Evolutionary conservation across 805 yeast genomes (phyloP).

Genomic region (Candida dajiaensis): DNA sequence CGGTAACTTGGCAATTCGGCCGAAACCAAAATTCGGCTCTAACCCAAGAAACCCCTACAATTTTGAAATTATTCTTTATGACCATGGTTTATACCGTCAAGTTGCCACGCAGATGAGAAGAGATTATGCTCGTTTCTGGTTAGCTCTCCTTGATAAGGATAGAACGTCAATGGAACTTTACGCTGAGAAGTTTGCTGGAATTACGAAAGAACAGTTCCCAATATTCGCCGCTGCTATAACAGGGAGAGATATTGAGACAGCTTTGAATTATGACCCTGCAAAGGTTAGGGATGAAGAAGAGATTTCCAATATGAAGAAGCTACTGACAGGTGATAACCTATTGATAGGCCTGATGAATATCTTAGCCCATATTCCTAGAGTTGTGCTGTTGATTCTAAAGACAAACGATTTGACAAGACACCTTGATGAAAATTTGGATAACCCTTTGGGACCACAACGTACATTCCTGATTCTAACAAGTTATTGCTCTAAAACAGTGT

Average conservation of each 20-base stretch:
- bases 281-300: slow-evolving; percentile 55
- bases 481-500: slow-evolving; percentile 81
- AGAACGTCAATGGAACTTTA: slow-evolving; percentile 60
- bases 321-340: slow-evolving; percentile 56
- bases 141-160: slow-evolving; percentile 73
- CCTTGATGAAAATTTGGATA: slow-evolving; percentile 75
- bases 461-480: slow-evolving; percentile 85
- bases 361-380: slow-evolving; percentile 73
- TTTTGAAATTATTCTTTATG: slow-evolving; percentile 88
- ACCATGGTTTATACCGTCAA: slow-evolving; percentile 89
- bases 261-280: slow-evolving; percentile 57
- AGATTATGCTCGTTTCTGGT: slow-evolving; percentile 89
- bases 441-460: slow-evolving; percentile 82
- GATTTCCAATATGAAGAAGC: slow-evolving; percentile 56
- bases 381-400: slow-evolving; percentile 79
- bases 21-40: slow-evolving; percentile 24
- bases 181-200: slow-evolving; percentile 74
- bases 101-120: slow-evolving; percentile 73
- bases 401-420: slow-evolving; percentile 92
- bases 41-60: slow-evolving; percentile 45
- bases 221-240: slow-evolving; percentile 91
- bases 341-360: slow-evolving; percentile 74
- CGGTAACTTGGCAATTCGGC: slow-evolving; percentile 85
- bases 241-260: slow-evolving; percentile 82
- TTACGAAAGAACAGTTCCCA: slow-evolving; percentile 71